Conservation (phyloP, 768 basidiomycete species). For the Trametes cinnabarina region DNA sequence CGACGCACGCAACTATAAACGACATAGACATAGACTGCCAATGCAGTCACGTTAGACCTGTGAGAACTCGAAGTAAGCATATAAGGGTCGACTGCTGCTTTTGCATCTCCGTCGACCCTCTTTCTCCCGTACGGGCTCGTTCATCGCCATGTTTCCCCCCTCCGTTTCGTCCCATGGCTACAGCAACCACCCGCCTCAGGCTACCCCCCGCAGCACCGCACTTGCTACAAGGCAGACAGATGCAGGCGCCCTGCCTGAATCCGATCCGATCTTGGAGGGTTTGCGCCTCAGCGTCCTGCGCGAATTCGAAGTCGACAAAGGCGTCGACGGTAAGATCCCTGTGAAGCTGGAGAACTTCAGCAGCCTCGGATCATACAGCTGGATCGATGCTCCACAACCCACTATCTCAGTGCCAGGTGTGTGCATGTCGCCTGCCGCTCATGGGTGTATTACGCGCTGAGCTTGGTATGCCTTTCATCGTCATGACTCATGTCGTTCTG, state of each 20-base stretch:
- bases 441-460: neutral
- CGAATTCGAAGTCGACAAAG: neutral
- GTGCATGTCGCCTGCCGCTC: neutral
- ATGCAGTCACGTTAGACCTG: too few species aligned
- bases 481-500: too few species aligned
- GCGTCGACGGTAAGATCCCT: neutral
- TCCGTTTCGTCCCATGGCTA: too few species aligned
- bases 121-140: too few species aligned
- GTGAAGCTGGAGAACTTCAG: slow-evolving; percentile 32
- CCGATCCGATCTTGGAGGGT: slow-evolving; percentile 1
- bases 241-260: neutral
- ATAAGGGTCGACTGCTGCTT: too few species aligned
- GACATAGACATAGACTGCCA: too few species aligned
- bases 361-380: slow-evolving; percentile 53
- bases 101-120: too few species aligned
- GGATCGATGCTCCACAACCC: slow-evolving; percentile 42
- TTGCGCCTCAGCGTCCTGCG: neutral
- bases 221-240: too few species aligned
- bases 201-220: too few species aligned
- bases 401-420: slow-evolving; percentile 54
- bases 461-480: neutral
- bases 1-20: neutral
- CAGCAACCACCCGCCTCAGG: too few species aligned
- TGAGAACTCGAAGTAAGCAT: too few species aligned
- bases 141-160: too few species aligned